Evolutionary conservation across 2,329 filamentous ascomycete genomes (phyloP).

Genomic region (Talaromyces sp.): DNA sequence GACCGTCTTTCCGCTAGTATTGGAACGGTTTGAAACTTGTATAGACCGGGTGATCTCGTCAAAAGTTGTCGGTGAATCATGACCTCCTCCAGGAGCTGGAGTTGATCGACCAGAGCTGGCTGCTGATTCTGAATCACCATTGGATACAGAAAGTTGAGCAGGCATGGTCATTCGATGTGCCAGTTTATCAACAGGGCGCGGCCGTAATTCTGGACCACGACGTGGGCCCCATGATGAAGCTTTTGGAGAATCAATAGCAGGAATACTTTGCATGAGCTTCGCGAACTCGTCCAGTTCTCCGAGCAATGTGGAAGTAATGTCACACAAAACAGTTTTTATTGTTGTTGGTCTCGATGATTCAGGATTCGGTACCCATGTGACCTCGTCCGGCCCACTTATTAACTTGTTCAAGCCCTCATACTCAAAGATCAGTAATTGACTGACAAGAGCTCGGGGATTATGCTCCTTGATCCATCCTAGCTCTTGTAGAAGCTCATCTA

Average conservation of each 20-base stretch:
- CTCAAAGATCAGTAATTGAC: conserved; percentile 77
- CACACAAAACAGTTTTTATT: conserved; percentile 73
- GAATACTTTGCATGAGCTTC: conserved; percentile 65
- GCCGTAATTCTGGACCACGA: conserved; percentile 46
- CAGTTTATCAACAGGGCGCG: conserved; percentile 49
- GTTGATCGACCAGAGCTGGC: conserved; percentile 30
- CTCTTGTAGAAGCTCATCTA: conserved; percentile 49
- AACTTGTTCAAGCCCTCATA: conserved; percentile 53
- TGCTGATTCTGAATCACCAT: conserved; percentile 29
- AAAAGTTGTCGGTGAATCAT: conserved; percentile 49
- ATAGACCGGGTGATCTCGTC: conserved; percentile 46
- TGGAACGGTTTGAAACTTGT: conserved; percentile 30
- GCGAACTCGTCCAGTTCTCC: conserved; percentile 71
- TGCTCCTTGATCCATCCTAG: conserved; percentile 65
- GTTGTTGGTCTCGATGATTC: conserved; percentile 69
- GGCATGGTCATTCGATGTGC: conserved; percentile 78
- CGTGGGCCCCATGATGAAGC: conserved; percentile 37
- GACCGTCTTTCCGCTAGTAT: conserved; percentile 31
- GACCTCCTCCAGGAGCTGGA: conserved; percentile 28
- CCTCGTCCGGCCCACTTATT: conserved; percentile 54
- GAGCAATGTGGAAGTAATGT: conserved; percentile 66
- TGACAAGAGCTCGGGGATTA: conserved; percentile 70
- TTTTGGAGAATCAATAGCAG: conserved; percentile 71
- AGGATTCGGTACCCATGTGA: conserved; percentile 63
- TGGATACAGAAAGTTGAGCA: conserved; percentile 45